Evolutionary conservation across 1,284 basidiomycete genomes (phyloP).

Genomic region (Athelia sp.): DNA sequence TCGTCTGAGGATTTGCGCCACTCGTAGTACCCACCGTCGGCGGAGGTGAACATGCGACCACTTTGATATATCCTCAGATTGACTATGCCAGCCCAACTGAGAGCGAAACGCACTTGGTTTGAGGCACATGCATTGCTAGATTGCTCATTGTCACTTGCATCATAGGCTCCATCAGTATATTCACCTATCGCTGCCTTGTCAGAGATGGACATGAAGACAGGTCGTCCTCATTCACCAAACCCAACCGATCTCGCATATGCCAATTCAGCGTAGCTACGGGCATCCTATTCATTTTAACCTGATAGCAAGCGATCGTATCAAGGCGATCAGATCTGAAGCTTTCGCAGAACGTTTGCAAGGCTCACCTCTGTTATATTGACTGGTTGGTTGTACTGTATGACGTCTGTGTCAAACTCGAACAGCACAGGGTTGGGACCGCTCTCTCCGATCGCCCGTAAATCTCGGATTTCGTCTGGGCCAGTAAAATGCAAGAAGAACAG

Average conservation of each 20-base stretch:
- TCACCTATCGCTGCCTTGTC: too few relatives aligned
- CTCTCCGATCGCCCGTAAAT: neutral
- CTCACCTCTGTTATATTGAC: neutral
- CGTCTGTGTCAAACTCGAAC: neutral
- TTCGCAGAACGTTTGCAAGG: neutral
- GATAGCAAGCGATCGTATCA: neutral
- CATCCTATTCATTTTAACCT: neutral
- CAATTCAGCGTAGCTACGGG: neutral
- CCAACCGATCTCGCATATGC: neutral
- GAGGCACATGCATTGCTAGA: neutral
- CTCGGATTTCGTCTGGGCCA: neutral
- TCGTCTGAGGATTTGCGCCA: slow-evolving; percentile 51
- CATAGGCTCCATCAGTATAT: neutral
- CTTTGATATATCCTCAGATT: slow-evolving; percentile 27
- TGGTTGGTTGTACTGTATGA: neutral
- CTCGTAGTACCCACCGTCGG: slow-evolving; percentile 50
- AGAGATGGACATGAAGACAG: too few relatives aligned
- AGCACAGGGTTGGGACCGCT: neutral
- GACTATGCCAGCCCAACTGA: neutral
- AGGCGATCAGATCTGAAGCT: neutral
- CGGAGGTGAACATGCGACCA: slow-evolving; percentile 51
- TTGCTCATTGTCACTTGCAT: neutral
- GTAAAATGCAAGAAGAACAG: neutral
- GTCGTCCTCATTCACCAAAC: too few relatives aligned
- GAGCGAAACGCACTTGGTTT: neutral